These are phyloP conservation scores for Beauveria sp. DNA, from an alignment of 2,329 filamentous ascomycete species.

Conservation along the genomic window DNA sequence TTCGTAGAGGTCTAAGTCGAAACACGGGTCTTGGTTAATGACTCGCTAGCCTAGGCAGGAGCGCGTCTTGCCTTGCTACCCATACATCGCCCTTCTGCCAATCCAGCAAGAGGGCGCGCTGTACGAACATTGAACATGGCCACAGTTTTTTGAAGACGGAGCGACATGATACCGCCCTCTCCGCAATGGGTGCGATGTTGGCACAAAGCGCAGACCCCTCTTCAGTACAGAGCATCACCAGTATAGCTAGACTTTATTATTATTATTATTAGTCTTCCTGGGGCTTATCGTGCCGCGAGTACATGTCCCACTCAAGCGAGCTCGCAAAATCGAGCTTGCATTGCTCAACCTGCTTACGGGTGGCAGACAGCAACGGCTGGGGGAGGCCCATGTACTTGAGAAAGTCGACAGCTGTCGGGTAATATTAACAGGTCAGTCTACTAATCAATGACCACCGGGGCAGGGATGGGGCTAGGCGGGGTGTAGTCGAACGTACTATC, in stretches of 20 bases:
- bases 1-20: neutral
- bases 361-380: constrained; percentile 48
- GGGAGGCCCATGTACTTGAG: constrained; percentile 61
- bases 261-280: constrained; percentile 20
- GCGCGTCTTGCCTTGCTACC: neutral
- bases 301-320: constrained; percentile 53
- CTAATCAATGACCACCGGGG: neutral
- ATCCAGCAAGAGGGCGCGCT: neutral
- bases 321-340: constrained; percentile 51
- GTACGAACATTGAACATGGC: neutral
- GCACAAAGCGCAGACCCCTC: neutral
- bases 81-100: neutral
- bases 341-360: constrained; percentile 52
- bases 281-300: constrained; percentile 51
- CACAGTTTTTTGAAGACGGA: neutral
- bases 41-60: neutral
- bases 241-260: neutral
- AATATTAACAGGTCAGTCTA: constrained; percentile 8
- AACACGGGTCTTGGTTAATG: neutral
- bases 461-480: neutral
- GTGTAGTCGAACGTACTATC: constrained; percentile 46
- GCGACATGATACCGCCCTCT: neutral
- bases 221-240: neutral
- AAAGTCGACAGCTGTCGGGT: constrained; percentile 46
- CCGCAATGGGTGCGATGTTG: neutral